These are phyloP conservation scores for Trichoderma breve DNA, from an alignment of 2,329 filamentous ascomycete species.

Conservation along the genomic window DNA sequence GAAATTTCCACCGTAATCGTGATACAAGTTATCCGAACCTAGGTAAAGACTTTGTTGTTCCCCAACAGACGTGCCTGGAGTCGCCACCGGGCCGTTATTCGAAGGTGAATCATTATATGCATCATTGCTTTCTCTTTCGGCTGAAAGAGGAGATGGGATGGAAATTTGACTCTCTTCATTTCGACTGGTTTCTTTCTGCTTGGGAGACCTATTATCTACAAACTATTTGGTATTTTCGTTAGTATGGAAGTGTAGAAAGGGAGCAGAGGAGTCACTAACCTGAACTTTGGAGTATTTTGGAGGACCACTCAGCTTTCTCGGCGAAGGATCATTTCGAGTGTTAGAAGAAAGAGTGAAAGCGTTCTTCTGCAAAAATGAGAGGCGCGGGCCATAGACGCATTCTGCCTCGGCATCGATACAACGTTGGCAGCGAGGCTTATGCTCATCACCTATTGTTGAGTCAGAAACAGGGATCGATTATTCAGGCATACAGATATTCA, in stretches of 20 bases:
- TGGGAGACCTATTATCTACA: neutral
- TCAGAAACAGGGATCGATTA: neutral
- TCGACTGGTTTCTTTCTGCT: neutral
- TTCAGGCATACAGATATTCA: too few species aligned
- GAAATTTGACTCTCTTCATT: neutral
- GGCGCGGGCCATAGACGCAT: neutral
- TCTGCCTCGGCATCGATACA: slow-evolving; percentile 1
- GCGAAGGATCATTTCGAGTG: neutral
- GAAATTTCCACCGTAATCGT: neutral
- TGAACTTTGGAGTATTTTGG: neutral
- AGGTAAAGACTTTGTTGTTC: neutral
- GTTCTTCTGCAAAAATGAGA: slow-evolving; percentile 6
- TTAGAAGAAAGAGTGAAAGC: neutral
- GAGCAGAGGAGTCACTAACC: neutral
- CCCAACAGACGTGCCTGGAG: neutral
- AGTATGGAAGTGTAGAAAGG: neutral
- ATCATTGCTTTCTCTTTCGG: neutral
- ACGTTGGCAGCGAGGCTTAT: neutral
- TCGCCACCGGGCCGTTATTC: neutral
- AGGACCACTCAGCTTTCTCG: neutral
- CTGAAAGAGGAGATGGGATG: neutral
- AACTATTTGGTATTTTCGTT: neutral
- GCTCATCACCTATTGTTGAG: neutral
- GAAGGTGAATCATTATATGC: neutral
- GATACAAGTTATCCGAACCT: neutral